Percentiles rank a stretch among this genome's conserved stretches.
Conservation (phyloP, 305 asterid species). For the Plantago coronopus region DNA sequence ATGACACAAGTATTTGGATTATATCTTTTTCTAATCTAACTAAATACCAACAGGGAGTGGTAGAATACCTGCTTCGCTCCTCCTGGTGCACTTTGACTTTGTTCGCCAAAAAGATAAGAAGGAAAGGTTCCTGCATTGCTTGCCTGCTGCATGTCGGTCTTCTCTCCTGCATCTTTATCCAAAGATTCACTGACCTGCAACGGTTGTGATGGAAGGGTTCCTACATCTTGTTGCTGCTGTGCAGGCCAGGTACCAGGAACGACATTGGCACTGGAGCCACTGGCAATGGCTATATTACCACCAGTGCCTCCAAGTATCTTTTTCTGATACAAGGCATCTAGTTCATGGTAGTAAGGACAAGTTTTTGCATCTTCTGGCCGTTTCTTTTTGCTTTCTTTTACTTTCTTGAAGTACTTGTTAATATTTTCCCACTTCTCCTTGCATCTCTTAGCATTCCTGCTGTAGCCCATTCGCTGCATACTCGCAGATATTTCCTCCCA, state of each 20-base stretch:
- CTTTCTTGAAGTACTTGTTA: slow-evolving; percentile 81
- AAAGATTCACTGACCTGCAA: slow-evolving; percentile 4
- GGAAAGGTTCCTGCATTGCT: slow-evolving; percentile 11
- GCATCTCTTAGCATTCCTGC: slow-evolving; percentile 66
- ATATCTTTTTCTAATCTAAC: not conserved
- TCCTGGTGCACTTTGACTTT: slow-evolving; percentile 16
- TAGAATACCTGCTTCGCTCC: slow-evolving; percentile 35
- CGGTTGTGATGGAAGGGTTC: not conserved
- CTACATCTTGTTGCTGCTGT: slow-evolving; percentile 9
- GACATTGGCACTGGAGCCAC: slow-evolving; percentile 6
- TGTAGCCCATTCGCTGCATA: slow-evolving; percentile 60
- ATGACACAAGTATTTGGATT: not conserved
- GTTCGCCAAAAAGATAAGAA: slow-evolving; percentile 16
- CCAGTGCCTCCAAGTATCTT: slow-evolving; percentile 27
- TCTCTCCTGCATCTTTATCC: slow-evolving; percentile 10
- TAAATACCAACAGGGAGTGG: slow-evolving; percentile 21
- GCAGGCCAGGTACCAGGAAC: slow-evolving; percentile 10
- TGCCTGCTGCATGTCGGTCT: not conserved
- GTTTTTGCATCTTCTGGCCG: slow-evolving; percentile 77
- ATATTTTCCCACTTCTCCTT: slow-evolving; percentile 93
- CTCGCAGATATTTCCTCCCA: slow-evolving; percentile 76
- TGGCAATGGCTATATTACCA: not conserved
- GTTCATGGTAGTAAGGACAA: slow-evolving; percentile 66
- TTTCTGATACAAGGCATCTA: slow-evolving; percentile 53
- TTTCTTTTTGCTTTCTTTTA: slow-evolving; percentile 70